Evolutionary conservation across 768 basidiomycete genomes (phyloP), one percentile per base, ranked within the genome.

Genomic region (Tulasnella calospora): DNA sequence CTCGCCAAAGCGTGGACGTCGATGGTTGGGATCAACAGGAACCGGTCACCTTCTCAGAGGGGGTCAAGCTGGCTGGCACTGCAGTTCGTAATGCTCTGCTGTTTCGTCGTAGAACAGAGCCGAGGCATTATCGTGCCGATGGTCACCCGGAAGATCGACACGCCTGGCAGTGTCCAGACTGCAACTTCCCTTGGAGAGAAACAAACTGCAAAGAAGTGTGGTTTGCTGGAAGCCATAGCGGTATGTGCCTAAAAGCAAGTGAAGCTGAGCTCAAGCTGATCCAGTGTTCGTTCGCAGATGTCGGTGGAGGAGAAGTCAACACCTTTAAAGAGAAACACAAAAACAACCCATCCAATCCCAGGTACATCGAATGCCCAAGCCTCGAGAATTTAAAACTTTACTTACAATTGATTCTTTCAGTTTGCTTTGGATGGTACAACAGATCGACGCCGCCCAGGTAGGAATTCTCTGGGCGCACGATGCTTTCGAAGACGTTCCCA

Each of bases 141-240:
- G 6, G 12, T 13, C 9, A 67, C 13, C 30, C 15, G 30, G 5
- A 67, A 30, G 61, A 67, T 13, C 23, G 19, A 15, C 61, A 67
- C 19, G 30, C 61, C n/a, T 27, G 17, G 61, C 61, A 30, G 19
- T 67, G 61, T 17, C 61, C 61, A 4, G 61, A 67, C 19, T 67
- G 61, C 61, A 67, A 27, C 61, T 67, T 67, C 13, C 61, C 61
- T 6, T 67, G 61, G 61, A 23, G 27, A 15, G 10, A 67, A 67
- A 67, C 61, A 27, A 33, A 67, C 33, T 67, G 30, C 61, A 82
- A 90, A 19, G 93, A 95, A 82, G 92, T 94, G 3, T 95, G 92
- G 92, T 95, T 94, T 81, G 81, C 89, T n/a, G 77, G 77, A 5
- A 74, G 80, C 17, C 81, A 81, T 40, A 79, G 79, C 21, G 79